phyloP scores from a whole-genome alignment of 306 rosid species.

The Ceratonia siliqua region DNA sequence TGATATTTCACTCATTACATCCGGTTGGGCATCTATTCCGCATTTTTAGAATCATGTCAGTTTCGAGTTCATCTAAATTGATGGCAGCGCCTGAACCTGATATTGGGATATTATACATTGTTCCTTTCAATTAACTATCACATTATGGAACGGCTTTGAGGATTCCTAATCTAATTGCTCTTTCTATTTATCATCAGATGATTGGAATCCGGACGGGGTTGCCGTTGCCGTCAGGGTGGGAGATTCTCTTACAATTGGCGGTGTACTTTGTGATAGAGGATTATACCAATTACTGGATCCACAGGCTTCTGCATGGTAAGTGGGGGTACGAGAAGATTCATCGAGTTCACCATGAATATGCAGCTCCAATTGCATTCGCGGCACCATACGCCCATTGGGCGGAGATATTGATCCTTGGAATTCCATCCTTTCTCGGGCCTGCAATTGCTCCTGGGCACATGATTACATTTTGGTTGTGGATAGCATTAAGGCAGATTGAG shows the following conservation, averaged over 20 bases:
- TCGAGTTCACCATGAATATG: constrained; percentile 76
- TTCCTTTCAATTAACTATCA: not conserved
- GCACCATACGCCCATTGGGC: constrained; percentile 95
- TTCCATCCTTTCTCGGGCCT: constrained; percentile 83
- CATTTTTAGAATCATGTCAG: not conserved
- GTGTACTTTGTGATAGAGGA: constrained; percentile 78
- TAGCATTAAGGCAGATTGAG: constrained; percentile 75
- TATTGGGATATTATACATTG: not conserved
- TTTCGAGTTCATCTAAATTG: not conserved
- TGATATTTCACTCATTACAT: not conserved
- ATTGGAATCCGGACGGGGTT: constrained; percentile 72
- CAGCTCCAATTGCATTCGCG: constrained; percentile 70
- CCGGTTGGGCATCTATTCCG: not conserved
- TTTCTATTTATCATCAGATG: constrained; percentile 41
- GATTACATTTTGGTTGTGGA: constrained; percentile 83
- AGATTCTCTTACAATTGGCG: constrained; percentile 57
- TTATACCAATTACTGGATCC: constrained; percentile 77
- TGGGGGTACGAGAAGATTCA: constrained; percentile 89
- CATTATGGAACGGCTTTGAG: not conserved
- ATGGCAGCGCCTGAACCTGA: not conserved
- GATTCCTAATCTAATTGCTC: not conserved
- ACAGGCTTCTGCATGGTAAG: constrained; percentile 68
- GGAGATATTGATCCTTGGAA: constrained; percentile 72
- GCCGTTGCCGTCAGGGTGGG: constrained; percentile 84
- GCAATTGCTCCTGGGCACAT: constrained; percentile 83